Conservation (phyloP, 163 green algal species). For the Chloromonas sp. region DNA sequence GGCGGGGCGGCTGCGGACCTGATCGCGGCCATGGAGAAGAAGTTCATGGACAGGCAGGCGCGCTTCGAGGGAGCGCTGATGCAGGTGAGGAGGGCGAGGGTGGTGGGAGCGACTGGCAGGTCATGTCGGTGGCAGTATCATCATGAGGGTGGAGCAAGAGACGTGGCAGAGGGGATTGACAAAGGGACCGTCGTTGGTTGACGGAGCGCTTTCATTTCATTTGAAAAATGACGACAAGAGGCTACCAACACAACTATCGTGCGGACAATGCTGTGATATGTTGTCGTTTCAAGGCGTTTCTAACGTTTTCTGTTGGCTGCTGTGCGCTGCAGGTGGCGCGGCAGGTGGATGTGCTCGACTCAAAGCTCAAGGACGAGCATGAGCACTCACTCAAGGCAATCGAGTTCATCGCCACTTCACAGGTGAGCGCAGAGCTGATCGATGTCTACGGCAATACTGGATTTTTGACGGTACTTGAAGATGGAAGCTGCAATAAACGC, state of each 20-base stretch:
- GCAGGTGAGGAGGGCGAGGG: slow-evolving; percentile 10
- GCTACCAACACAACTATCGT: too few relatives aligned
- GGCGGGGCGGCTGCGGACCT: background rate
- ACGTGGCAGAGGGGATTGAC: background rate
- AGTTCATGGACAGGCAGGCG: slow-evolving; percentile 22
- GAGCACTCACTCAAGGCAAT: background rate
- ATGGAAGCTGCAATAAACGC: background rate
- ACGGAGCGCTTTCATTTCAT: too few relatives aligned
- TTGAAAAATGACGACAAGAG: too few relatives aligned
- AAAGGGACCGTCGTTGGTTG: background rate
- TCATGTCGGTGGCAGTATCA: background rate
- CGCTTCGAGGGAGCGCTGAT: slow-evolving; percentile 38
- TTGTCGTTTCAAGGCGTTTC: too few relatives aligned
- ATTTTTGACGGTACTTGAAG: background rate
- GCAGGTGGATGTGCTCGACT: slow-evolving; percentile 45
- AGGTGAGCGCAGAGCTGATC: background rate
- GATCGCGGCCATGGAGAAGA: slow-evolving; percentile 18
- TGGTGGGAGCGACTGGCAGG: background rate
- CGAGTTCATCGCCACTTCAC: background rate
- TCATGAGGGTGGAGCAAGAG: background rate
- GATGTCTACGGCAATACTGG: background rate
- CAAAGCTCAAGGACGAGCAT: slow-evolving; percentile 29
- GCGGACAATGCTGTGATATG: too few relatives aligned
- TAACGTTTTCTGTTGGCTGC: too few relatives aligned
- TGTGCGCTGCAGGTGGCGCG: slow-evolving; percentile 28